phyloP scores from a whole-genome alignment of 202 grass and related monocot species.

The Schoenoplectus triqueter region DNA sequence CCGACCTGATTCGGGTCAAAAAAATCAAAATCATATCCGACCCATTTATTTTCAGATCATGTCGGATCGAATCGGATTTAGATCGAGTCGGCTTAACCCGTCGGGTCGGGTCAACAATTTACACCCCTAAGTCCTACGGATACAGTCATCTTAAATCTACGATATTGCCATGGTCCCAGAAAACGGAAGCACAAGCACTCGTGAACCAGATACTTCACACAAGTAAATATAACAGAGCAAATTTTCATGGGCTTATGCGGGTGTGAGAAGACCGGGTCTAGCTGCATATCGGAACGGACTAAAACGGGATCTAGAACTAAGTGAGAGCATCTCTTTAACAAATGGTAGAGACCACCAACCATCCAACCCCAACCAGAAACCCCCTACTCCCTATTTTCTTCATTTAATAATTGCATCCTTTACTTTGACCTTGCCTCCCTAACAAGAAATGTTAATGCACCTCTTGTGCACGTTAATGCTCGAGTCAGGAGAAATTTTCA shows the following conservation, averaged over 20 bases:
- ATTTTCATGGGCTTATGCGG: background rate
- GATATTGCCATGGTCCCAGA: background rate
- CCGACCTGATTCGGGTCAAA: too few species aligned
- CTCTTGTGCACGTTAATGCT: background rate
- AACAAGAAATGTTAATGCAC: background rate
- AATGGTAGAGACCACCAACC: slow-evolving; percentile 35
- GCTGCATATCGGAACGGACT: background rate
- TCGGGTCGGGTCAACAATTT: too few species aligned
- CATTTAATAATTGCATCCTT: slow-evolving; percentile 21
- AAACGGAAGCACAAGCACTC: background rate
- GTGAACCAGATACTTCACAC: background rate
- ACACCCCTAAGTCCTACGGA: background rate
- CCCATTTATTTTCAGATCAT: too few species aligned
- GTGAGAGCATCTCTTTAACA: slow-evolving; percentile 33
- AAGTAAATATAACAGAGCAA: background rate
- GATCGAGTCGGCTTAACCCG: too few species aligned
- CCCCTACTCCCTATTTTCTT: background rate
- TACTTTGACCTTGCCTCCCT: slow-evolving; percentile 18
- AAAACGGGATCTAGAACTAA: background rate
- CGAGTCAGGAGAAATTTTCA: background rate
- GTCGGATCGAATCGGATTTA: too few species aligned
- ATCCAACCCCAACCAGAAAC: slow-evolving; percentile 27
- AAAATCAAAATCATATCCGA: too few species aligned
- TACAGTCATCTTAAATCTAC: background rate
- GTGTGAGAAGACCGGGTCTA: background rate